Base-by-base conservation (phyloP, 495 filamentous ascomycete genomes). In the Penicillium desertorum region DNA sequence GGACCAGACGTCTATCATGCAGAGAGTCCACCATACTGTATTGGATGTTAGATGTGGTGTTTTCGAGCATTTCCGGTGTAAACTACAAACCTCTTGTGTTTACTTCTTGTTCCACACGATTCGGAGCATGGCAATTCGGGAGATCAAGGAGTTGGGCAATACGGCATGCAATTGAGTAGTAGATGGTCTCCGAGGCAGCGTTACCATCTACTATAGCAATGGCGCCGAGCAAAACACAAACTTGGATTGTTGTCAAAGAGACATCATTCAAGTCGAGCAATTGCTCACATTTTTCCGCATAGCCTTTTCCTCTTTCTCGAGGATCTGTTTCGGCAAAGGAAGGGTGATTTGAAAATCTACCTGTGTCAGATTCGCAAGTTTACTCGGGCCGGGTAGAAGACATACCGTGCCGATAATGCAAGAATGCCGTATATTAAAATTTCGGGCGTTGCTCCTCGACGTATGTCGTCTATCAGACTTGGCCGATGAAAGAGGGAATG, bases 1-100 rank as follows among this genome's bases (percentile, higher is more conserved):
- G 17, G 67, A 68, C 75, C 75, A 78, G 12, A 70, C 63, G 58
- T 78, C 75, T 43, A 76, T 72, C 75, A 78, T 76, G 54, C 67
- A 71, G 2, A 78, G 56, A 5, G 71, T 61, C 71, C 71, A 76
- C 73, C 74, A 78, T 10, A 72, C 69, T 72, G 34, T 19, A 12
- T 44, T 44, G 5, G 2, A n/a, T 12, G 44, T 55, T 30, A 57
- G 41, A 27, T 25, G 45, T 32, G 4, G 9, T 54, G 10, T 11
- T 14, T 29, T 8, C 27, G 4, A 29, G 2, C 7, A n/a, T 10
- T 4, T 10, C 19, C 19, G 5, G 17, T 32, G 59, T 51, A 19
- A 34, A 75, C 72, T 32, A 62, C 55, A 19, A 34, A 75, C 72
- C 58, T 63, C 72, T 54, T 37, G 71, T 63, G 29, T 66, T 52